A percentile compares a stretch with the other conserved stretches of the same genome.
Conservation (phyloP, 2,329 filamentous ascomycete species). For the Berkeleyomyces rouxiae region DNA sequence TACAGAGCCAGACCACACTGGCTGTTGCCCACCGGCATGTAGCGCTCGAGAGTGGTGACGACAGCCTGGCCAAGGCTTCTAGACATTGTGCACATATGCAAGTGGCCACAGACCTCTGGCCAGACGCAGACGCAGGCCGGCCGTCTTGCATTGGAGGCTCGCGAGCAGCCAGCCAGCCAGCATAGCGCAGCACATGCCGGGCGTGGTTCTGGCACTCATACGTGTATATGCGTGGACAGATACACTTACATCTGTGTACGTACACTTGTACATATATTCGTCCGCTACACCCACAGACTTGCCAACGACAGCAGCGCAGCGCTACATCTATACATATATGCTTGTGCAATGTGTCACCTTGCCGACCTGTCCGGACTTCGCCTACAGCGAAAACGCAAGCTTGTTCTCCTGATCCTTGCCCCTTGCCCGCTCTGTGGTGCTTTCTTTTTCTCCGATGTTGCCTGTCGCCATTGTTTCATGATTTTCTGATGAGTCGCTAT, state of each 20-base stretch:
- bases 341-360: neutral
- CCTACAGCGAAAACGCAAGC: neutral
- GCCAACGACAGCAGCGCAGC: too few relatives aligned
- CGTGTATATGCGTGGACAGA: too few relatives aligned
- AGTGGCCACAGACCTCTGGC: too few relatives aligned
- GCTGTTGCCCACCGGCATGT: neutral
- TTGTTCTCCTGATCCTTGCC: neutral
- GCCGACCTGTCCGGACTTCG: constrained; percentile 2
- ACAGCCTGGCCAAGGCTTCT: neutral
- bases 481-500: constrained; percentile 1
- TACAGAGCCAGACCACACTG: neutral
- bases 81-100: neutral
- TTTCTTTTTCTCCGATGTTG: neutral
- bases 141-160: too few relatives aligned
- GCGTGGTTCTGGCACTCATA: too few relatives aligned
- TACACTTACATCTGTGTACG: too few relatives aligned
- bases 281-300: too few relatives aligned
- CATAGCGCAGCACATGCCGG: too few relatives aligned
- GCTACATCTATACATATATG: neutral
- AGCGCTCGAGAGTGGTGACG: neutral
- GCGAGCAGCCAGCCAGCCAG: too few relatives aligned
- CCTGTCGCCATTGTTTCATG: neutral
- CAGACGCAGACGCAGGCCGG: too few relatives aligned
- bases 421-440: neutral
- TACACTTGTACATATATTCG: too few relatives aligned